Percentiles rank a stretch among this genome's conserved stretches.
Conservation (phyloP, 192 early-diverging fungal species). For the Dissophora globulifera region DNA sequence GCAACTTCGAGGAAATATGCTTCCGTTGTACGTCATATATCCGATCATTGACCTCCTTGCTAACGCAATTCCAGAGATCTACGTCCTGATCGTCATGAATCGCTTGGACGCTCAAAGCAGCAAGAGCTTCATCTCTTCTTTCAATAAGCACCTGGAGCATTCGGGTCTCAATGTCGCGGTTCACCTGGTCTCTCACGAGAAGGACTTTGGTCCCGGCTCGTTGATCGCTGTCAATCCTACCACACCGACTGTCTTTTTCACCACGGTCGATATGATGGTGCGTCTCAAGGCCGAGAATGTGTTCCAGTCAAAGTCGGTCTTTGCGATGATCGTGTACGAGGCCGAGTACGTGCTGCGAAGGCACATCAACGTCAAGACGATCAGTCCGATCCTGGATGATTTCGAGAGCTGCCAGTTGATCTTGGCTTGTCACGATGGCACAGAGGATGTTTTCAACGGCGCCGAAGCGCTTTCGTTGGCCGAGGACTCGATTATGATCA, state of each 20-base stretch:
- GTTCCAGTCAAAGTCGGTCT: constrained; percentile 7
- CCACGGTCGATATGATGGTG: constrained; percentile 15
- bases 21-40: constrained; percentile 13
- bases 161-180: neutral
- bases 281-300: constrained; percentile 6
- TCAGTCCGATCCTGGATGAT: neutral
- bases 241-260: constrained; percentile 13
- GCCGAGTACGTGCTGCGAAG: constrained; percentile 30
- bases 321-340: constrained; percentile 28
- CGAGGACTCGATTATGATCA: constrained; percentile 3
- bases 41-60: constrained; percentile 28
- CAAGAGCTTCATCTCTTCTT: constrained; percentile 5
- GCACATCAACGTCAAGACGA: neutral
- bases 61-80: neutral
- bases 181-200: constrained; percentile 1
- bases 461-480: constrained; percentile 8
- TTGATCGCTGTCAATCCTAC: neutral
- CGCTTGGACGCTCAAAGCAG: constrained; percentile 17
- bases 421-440: constrained; percentile 16
- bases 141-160: constrained; percentile 8
- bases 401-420: constrained; percentile 21
- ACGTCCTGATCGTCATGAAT: constrained; percentile 18
- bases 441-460: constrained; percentile 16
- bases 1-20: constrained; percentile 21
- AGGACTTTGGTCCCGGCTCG: neutral